Conservation (phyloP, 2,329 filamentous ascomycete species). For the Fusarium camptoceras region DNA sequence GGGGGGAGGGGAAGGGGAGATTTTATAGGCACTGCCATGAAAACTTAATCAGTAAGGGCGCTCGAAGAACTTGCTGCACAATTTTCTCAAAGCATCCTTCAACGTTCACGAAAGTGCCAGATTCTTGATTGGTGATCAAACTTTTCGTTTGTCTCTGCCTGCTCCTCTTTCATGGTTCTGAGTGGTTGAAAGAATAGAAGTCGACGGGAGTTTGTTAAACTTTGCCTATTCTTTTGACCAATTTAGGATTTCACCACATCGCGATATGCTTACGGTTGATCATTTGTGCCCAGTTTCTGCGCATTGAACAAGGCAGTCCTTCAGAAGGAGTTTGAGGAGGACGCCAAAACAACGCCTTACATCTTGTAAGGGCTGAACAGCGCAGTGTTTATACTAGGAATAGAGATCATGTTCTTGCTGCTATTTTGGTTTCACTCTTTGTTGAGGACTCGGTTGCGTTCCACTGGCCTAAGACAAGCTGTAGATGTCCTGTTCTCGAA, state of each 20-base stretch:
- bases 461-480: background rate
- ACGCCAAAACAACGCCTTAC: too few species aligned
- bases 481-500: rapidly evolving
- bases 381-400: too few species aligned
- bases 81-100: too few species aligned
- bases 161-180: background rate
- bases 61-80: background rate
- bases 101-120: background rate
- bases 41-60: background rate
- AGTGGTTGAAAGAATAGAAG: background rate
- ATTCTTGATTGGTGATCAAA: background rate
- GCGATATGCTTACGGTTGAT: background rate
- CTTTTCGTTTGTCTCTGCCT: background rate
- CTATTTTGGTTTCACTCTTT: background rate
- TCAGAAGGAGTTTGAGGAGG: background rate
- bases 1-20: too few species aligned
- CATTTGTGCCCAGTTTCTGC: background rate
- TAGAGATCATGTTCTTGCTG: background rate
- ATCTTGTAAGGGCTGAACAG: background rate
- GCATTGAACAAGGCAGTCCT: background rate
- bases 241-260: rapidly evolving
- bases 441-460: rapidly evolving
- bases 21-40: background rate
- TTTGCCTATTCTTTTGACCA: rapidly evolving
- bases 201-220: background rate